These are phyloP conservation scores for Metarhizium album DNA, from an alignment of 2,329 filamentous ascomycete species.

Conservation along the genomic window DNA sequence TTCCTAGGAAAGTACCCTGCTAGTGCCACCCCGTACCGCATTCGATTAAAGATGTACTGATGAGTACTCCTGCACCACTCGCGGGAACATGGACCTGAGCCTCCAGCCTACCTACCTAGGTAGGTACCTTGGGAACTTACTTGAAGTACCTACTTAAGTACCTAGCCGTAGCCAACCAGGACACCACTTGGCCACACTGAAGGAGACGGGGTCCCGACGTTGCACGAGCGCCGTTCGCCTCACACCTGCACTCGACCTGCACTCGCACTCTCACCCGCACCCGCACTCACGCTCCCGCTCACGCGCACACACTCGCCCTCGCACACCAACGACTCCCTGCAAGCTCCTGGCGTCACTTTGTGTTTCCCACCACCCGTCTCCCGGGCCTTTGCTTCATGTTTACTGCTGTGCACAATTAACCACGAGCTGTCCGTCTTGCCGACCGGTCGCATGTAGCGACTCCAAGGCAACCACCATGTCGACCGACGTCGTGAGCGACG, in stretches of 20 bases:
- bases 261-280: background rate
- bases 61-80: no score
- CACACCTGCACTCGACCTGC: background rate
- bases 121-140: no score
- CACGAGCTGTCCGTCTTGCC: conserved; percentile 18
- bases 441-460: conserved; percentile 25
- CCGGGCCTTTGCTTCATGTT: background rate
- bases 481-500: conserved; percentile 42
- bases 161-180: background rate
- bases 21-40: no score
- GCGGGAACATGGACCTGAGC: no score
- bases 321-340: conserved; percentile 1
- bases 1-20: no score
- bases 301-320: background rate
- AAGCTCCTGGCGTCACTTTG: conserved; percentile 1
- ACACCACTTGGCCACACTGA: background rate
- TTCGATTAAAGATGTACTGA: no score
- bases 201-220: conserved; percentile 1
- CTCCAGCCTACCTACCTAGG: no score
- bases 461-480: conserved; percentile 37
- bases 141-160: no score
- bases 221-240: conserved; percentile 1
- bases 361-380: conserved; percentile 1
- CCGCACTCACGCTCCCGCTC: background rate
- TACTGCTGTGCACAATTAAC: background rate